Conservation (phyloP, 306 rosid genomes). For the Potentilla sterilis region DNA sequence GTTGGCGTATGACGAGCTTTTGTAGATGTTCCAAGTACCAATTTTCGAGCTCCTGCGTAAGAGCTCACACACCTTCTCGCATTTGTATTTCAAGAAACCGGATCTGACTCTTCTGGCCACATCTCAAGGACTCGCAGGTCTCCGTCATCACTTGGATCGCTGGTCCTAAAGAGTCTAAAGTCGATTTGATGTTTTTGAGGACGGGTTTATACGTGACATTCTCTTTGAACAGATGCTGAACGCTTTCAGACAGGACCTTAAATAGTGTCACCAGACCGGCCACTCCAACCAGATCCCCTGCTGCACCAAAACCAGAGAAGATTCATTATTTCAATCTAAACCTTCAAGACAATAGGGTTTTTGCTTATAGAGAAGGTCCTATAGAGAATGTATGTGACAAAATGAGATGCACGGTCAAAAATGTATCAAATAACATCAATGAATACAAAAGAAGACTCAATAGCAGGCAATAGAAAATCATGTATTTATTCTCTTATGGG, state of each 20-base stretch:
- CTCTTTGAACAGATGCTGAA: not conserved
- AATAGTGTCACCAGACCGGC: not conserved
- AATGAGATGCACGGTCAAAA: not conserved
- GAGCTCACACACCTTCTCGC: not conserved
- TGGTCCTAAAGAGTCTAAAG: not conserved
- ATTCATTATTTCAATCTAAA: not conserved
- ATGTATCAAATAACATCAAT: not conserved
- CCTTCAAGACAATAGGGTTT: not conserved
- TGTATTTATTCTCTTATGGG: no score
- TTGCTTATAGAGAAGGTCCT: not conserved
- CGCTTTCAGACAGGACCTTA: not conserved
- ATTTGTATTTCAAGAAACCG: not conserved
- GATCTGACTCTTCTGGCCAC: not conserved
- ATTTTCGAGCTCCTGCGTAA: not conserved
- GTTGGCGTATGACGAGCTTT: not conserved
- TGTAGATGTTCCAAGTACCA: not conserved
- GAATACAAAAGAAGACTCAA: not conserved
- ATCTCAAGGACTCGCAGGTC: not conserved
- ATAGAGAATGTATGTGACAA: not conserved
- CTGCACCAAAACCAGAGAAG: not conserved
- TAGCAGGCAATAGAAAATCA: no score
- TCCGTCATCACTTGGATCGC: not conserved
- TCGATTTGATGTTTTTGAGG: not conserved
- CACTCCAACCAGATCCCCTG: not conserved
- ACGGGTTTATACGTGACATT: not conserved